Evolutionary conservation across 495 filamentous ascomycete genomes (phyloP), one percentile per base, ranked within the genome.

Genomic region (Xylaria palmicola): DNA sequence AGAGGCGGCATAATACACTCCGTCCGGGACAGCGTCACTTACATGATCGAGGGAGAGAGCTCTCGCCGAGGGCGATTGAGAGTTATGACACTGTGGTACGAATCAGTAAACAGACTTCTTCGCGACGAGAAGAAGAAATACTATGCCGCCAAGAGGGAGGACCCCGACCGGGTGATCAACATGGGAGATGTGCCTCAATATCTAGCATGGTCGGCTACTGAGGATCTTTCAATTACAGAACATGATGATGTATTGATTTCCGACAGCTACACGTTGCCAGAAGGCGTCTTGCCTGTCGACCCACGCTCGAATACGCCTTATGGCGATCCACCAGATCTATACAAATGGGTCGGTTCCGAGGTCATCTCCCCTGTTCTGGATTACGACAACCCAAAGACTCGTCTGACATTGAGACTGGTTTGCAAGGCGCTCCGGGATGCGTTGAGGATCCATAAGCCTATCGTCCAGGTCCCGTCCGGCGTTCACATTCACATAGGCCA

Each of bases 401-500:
- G 34, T 12, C 2, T 10, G 17, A 7, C 52, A 0, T 50, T 69
- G 13, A 45, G 8, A 4, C 59, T 6, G 6, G 62, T 52, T 13
- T 65, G 64, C 51, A 13, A 8, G 20, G 36, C 50, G 19, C 45
- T 69, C 22, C 59, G 67, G 45, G 30, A 47, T 10, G 15, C 4
- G 19, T 65, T 60, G 10, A 49, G 67, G 30, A 59, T 69, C 17
- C 67, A 69, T 27, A 69, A 69, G 40, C 67, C 67, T 1, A 56
- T 50, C 52, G 3, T n/a, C 0, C 0, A 0, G 0, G 13, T 60
- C 5, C 12, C 3, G 0, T 55, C 45, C 0, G 67, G 65, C 0
- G 27, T 69, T 1, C 67, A 69, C 15, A 47, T 69, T 10, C 67
- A 69, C 13, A 56, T 67, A 8, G 65, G 65, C 3, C 62, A 67